Base-by-base conservation (phyloP, 345 rosid species). In the Aegle marmelos region DNA sequence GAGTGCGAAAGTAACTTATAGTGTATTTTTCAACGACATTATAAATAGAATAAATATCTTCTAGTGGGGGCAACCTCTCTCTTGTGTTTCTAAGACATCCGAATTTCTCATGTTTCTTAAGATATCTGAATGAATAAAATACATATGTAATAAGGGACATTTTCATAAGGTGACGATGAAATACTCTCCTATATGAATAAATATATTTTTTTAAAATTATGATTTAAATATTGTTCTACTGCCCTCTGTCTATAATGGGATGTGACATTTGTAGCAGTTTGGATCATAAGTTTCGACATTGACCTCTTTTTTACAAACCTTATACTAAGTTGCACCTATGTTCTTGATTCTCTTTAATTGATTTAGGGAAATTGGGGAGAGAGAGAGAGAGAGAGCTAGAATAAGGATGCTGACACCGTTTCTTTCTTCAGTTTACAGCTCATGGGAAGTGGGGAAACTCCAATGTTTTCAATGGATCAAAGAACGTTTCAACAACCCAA, bases 401-500 rank as follows among this genome's bases (percentile, higher is more conserved):
- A 5, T 39, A 56, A 33, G 53, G 63, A 59, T 70, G 53, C 45
- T 68, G 33, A 68, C 28, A 56, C 54, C 25, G 4, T 62, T 78
- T 68, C 6, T 67, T 73, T 67, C 70, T 69, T 82, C 86, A 94
- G 97, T 94, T 59, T 91, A 91, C 84, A 93, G 97, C 76, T 88
- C 96, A 37, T 89, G 92, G 89, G 97, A 94, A 36, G 93, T 87
- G 59, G 93, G 94, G 74, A 91, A 93, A 85, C 83, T 85, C 54
- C 90, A 91, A 71, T 94, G 93, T 80, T 93, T 93, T 79, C 82
- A 85, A 79, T 89, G 90, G 95, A 89, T 91, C 81, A 89, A 86
- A 69, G 91, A 89, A 61, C 92, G 92, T 24, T 94, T 83, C 70
- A 41, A 73, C 72, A 33, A 74, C 79, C 88, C 80, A 5, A 88